Evolutionary conservation across 768 basidiomycete genomes (phyloP).

Genomic region (Agrocybe pediades): DNA sequence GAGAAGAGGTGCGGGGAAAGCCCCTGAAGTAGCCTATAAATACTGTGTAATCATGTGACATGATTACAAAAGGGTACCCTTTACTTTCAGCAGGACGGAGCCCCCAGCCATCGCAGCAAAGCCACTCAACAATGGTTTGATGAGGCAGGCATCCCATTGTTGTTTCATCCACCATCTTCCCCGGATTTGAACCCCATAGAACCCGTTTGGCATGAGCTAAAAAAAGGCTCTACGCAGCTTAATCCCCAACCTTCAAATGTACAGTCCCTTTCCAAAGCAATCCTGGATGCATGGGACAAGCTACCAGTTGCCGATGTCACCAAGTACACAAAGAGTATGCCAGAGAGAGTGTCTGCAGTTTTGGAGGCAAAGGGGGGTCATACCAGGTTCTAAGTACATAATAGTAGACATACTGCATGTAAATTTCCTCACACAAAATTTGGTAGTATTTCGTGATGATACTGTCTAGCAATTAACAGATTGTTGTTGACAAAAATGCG

Average conservation of each 20-base stretch:
- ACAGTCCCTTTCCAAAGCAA: constrained; percentile 15
- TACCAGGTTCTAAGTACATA: constrained; percentile 6
- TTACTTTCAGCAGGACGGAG: constrained; percentile 31
- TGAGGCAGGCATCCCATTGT: constrained; percentile 17
- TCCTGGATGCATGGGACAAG: constrained; percentile 22
- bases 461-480: too few relatives aligned
- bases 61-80: too few relatives aligned
- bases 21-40: too few relatives aligned
- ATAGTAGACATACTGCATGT: too few relatives aligned
- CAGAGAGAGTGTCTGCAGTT: constrained; percentile 21
- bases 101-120: constrained; percentile 23
- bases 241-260: constrained; percentile 18
- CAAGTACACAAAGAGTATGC: constrained; percentile 21
- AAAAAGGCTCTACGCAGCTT: constrained; percentile 14
- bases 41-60: background rate
- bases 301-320: constrained; percentile 17
- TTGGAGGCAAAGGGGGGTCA: constrained; percentile 22
- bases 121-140: constrained; percentile 22
- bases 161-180: constrained; percentile 28
- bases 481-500: too few relatives aligned
- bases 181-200: constrained; percentile 34
- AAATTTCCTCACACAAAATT: too few relatives aligned
- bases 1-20: too few relatives aligned
- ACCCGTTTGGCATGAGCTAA: constrained; percentile 30
- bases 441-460: too few relatives aligned